Evolutionary conservation across 208 protist species (phyloP).

Genomic region (Leishmania aethiopica): DNA sequence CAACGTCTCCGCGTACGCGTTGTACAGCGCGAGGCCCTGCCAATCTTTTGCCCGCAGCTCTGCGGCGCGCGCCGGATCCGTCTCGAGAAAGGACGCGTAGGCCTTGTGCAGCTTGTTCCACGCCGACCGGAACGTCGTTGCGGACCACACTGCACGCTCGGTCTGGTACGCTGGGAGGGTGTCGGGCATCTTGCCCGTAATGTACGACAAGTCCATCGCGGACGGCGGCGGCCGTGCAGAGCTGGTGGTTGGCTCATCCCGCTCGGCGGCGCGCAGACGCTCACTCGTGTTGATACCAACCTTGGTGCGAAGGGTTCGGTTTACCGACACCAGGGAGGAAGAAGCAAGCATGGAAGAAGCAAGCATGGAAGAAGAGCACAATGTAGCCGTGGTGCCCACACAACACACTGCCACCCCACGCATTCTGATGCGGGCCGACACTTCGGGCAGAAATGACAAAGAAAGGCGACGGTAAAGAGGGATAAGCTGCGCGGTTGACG

Average conservation of each 20-base stretch:
- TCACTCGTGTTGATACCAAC: slow-evolving; percentile 23
- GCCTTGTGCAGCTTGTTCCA: slow-evolving; percentile 55
- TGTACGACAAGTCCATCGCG: slow-evolving; percentile 35
- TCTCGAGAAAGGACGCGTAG: slow-evolving; percentile 12
- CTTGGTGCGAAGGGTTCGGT: slow-evolving; percentile 11
- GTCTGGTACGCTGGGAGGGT: slow-evolving; percentile 49
- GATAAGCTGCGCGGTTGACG: neutral
- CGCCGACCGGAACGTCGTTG: slow-evolving; percentile 49
- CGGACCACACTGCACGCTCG: slow-evolving; percentile 52
- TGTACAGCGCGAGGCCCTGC: slow-evolving; percentile 56
- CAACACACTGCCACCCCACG: neutral
- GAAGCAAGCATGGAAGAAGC: neutral
- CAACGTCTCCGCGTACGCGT: slow-evolving; percentile 63
- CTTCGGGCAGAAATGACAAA: neutral
- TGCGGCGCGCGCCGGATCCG: slow-evolving; percentile 34
- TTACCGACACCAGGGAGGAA: neutral
- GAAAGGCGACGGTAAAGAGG: no score
- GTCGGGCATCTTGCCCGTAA: slow-evolving; percentile 27
- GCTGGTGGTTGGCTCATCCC: slow-evolving; percentile 23
- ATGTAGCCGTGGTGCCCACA: neutral
- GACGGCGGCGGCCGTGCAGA: slow-evolving; percentile 31
- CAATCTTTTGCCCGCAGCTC: slow-evolving; percentile 61
- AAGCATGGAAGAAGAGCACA: neutral
- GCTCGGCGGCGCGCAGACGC: slow-evolving; percentile 16
- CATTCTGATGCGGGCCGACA: neutral